These are phyloP conservation scores for Suillus spraguei DNA, from an alignment of 768 basidiomycete species.

Conservation along the genomic window DNA sequence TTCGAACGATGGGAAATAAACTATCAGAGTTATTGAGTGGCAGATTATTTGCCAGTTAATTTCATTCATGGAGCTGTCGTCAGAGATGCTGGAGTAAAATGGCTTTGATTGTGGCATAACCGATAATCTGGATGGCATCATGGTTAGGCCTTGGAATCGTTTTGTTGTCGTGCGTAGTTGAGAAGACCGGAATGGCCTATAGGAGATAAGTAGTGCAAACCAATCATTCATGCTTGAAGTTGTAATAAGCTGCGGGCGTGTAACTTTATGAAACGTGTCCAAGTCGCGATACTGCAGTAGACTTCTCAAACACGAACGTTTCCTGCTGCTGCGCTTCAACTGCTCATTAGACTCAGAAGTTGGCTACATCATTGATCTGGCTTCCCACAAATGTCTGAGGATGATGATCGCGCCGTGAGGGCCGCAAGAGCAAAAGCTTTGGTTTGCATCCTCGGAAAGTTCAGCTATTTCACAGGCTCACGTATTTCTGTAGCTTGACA, in stretches of 20 bases:
- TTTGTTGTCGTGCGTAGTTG: background rate
- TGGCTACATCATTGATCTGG: constrained; percentile 6
- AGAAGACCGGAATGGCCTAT: background rate
- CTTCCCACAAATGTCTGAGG: constrained; percentile 56
- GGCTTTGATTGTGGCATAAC: too few species aligned
- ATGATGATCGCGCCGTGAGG: constrained; percentile 76
- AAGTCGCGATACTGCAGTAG: constrained; percentile 1
- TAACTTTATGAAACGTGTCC: constrained; percentile 6
- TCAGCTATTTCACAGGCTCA: constrained; percentile 10
- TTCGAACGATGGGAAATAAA: too few species aligned
- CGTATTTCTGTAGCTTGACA: constrained; percentile 63
- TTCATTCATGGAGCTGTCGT: too few species aligned
- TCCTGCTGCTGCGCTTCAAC: constrained; percentile 10
- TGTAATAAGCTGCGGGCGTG: background rate
- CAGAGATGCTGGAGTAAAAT: too few species aligned
- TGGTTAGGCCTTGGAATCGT: background rate
- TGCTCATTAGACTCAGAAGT: background rate
- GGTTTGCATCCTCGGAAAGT: constrained; percentile 44
- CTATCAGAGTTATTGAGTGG: too few species aligned
- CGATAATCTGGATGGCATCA: background rate
- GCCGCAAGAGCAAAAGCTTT: constrained; percentile 83
- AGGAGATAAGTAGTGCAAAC: background rate
- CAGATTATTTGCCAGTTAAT: too few species aligned
- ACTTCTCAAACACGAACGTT: background rate
- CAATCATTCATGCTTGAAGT: background rate